phyloP scores from a whole-genome alignment of 1,284 basidiomycete genomes.

The Volvariella surrecta region DNA sequence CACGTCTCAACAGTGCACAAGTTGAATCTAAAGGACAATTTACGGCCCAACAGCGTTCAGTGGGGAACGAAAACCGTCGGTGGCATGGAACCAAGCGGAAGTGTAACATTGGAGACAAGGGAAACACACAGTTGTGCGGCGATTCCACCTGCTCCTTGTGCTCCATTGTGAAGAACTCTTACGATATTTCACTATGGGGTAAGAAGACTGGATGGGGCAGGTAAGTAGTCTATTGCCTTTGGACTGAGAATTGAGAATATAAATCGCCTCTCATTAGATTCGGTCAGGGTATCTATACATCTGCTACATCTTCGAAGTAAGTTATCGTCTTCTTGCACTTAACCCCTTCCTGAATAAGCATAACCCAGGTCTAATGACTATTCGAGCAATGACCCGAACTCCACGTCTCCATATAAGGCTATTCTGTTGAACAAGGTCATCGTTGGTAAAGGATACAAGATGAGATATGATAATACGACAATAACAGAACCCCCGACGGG shows the following conservation, averaged over 20 bases:
- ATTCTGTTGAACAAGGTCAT: conserved; percentile 61
- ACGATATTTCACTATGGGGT: conserved; percentile 47
- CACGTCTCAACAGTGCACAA: conserved; percentile 23
- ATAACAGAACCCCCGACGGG: conserved; percentile 47
- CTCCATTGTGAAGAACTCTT: conserved; percentile 50
- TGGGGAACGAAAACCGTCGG: conserved; percentile 54
- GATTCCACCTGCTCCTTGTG: conserved; percentile 49
- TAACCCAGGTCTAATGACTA: conserved; percentile 56
- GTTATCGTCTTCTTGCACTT: conserved; percentile 10
- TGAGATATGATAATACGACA: conserved; percentile 43
- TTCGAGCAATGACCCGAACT: conserved; percentile 35
- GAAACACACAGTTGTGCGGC: conserved; percentile 42
- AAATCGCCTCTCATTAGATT: conserved; percentile 29
- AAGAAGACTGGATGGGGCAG: conserved; percentile 62
- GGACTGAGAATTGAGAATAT: neutral
- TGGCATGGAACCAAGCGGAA: conserved; percentile 50
- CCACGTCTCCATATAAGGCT: conserved; percentile 42
- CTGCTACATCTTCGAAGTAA: conserved; percentile 52
- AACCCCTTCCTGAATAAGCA: neutral
- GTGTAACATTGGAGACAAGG: conserved; percentile 56
- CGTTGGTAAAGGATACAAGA: conserved; percentile 57
- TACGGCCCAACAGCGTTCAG: conserved; percentile 33
- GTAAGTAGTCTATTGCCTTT: conserved; percentile 19
- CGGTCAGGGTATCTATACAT: conserved; percentile 52
- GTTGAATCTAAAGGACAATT: conserved; percentile 55